Percentiles rank a stretch among this genome's conserved stretches.
Conservation (phyloP, 1,284 basidiomycete genomes). For the Malassezia obtusa region DNA sequence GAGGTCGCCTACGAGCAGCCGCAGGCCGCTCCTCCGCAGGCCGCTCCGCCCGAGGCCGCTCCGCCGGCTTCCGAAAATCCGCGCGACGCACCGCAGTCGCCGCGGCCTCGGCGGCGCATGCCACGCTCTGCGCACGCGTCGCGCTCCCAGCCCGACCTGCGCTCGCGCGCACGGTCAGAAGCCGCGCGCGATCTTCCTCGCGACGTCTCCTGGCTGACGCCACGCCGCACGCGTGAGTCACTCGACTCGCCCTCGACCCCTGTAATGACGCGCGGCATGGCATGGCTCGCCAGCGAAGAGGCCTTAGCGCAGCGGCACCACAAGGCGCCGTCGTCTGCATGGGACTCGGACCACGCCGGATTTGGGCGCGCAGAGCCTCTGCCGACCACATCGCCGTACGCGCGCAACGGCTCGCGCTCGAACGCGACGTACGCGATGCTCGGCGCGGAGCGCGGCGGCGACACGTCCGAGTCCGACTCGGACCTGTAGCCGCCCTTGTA, state of each 20-base stretch:
- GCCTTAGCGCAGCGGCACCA: neutral
- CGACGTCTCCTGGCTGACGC: neutral
- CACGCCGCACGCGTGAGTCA: neutral
- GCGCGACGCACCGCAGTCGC: neutral
- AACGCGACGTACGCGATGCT: neutral
- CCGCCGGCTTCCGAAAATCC: too few species aligned
- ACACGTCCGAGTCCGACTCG: neutral
- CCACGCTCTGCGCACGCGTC: neutral
- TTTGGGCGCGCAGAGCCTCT: slow-evolving; percentile 4
- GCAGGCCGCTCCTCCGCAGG: too few species aligned
- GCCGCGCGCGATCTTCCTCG: neutral
- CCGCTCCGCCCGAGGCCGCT: neutral
- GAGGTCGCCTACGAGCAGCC: too few species aligned
- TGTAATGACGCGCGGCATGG: neutral
- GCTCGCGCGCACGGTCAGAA: neutral
- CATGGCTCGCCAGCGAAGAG: slow-evolving; percentile 1
- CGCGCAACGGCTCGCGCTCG: neutral
- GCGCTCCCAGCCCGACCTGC: neutral
- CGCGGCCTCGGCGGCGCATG: neutral
- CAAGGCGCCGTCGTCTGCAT: neutral
- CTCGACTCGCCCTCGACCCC: neutral
- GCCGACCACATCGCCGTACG: slow-evolving; percentile 4
- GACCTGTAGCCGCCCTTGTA: neutral
- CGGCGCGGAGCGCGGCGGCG: neutral
- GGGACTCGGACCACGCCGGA: neutral